Conservation (phyloP, 768 basidiomycete genomes). For the Pisolithus microcarpus region DNA sequence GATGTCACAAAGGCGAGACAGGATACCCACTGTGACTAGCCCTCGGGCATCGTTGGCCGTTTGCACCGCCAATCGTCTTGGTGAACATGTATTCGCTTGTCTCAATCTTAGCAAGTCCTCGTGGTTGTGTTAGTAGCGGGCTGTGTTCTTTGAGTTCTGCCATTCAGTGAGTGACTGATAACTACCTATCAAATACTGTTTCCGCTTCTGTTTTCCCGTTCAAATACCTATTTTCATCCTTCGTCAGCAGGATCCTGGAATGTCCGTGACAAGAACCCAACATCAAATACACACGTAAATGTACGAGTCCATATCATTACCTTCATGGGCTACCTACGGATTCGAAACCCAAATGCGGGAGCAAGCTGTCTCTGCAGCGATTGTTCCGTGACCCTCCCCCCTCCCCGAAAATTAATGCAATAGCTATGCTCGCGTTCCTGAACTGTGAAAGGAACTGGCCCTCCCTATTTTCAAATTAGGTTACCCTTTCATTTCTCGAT, state of each 20-base stretch:
- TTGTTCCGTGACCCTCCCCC: too few species aligned
- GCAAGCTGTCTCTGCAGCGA: too few species aligned
- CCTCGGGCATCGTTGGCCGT: not conserved
- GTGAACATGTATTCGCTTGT: not conserved
- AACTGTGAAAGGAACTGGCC: conserved; percentile 19
- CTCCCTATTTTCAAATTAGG: conserved; percentile 11
- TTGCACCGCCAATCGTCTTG: not conserved
- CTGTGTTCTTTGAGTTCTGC: not conserved
- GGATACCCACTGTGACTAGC: not conserved
- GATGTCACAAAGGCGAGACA: not conserved
- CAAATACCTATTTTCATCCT: too few species aligned
- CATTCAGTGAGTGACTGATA: not conserved
- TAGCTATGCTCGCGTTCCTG: conserved; percentile 18
- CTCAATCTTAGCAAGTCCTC: not conserved
- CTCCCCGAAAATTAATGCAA: conserved; percentile 3
- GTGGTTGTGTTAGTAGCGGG: not conserved
- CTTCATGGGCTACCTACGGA: too few species aligned
- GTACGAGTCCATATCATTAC: too few species aligned
- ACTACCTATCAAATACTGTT: too few species aligned
- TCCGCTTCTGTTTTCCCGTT: too few species aligned
- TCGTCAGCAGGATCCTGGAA: too few species aligned
- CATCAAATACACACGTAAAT: too few species aligned
- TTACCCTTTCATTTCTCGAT: not conserved
- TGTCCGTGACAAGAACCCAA: too few species aligned
- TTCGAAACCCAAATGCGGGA: too few species aligned